Evolutionary conservation across 176 grass and related monocot genomes (phyloP).

Genomic region (Musa troglodytarum): DNA sequence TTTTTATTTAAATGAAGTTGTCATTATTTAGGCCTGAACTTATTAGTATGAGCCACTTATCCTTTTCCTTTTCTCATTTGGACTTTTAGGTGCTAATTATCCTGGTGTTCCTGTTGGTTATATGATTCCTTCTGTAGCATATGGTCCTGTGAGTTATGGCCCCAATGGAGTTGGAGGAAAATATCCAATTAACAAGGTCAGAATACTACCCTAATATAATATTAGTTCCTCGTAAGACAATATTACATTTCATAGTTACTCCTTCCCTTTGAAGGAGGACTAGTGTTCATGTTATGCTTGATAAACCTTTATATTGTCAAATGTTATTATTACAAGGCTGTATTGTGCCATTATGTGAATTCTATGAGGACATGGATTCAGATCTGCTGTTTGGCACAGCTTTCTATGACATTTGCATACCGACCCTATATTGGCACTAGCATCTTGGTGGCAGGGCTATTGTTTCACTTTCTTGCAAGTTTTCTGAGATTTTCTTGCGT

Average conservation of each 20-base stretch:
- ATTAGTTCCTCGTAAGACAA: not conserved
- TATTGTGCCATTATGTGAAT: too few relatives aligned
- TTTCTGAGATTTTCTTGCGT: too few relatives aligned
- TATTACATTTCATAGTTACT: not conserved
- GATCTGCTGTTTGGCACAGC: too few relatives aligned
- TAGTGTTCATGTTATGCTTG: not conserved
- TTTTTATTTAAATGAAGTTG: too few relatives aligned
- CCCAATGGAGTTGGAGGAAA: slow-evolving; percentile 77
- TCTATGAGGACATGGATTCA: too few relatives aligned
- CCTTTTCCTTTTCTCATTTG: slow-evolving; percentile 3
- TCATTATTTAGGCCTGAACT: not conserved
- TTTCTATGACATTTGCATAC: too few relatives aligned
- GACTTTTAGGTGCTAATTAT: slow-evolving; percentile 43
- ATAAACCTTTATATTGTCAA: not conserved
- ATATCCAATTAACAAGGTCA: slow-evolving; percentile 75
- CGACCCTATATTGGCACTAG: too few relatives aligned
- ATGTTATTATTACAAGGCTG: too few relatives aligned
- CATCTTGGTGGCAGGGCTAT: too few relatives aligned
- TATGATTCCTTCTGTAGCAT: slow-evolving; percentile 68
- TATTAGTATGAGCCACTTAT: not conserved
- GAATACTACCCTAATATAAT: slow-evolving; percentile 11
- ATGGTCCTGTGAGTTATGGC: slow-evolving; percentile 55
- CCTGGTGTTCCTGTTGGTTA: slow-evolving; percentile 76
- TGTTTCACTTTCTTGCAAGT: too few relatives aligned
- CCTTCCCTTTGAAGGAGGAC: not conserved